phyloP scores from a whole-genome alignment of 2,329 filamentous ascomycete genomes.

The Diaporthe eres region DNA sequence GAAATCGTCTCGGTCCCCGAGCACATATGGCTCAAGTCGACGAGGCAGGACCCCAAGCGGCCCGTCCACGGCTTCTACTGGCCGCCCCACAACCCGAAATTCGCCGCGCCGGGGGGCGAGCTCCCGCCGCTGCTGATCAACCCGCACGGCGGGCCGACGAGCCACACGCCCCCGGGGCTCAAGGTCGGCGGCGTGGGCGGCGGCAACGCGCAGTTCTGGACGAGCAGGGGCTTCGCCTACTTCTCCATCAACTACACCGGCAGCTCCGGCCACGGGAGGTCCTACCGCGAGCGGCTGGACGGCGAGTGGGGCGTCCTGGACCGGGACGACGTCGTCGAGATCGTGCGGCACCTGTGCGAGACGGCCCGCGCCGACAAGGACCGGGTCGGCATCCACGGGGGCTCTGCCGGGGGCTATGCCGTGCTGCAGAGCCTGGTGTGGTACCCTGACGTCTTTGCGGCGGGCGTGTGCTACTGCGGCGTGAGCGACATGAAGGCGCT shows the following conservation, averaged over 20 bases:
- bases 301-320: constrained; percentile 66
- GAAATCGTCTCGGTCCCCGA: constrained; percentile 54
- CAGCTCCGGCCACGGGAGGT: constrained; percentile 64
- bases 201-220: constrained; percentile 63
- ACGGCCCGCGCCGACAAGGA: constrained; percentile 53
- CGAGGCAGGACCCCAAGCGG: constrained; percentile 47
- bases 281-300: constrained; percentile 64
- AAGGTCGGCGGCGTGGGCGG: constrained; percentile 48
- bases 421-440: constrained; percentile 63
- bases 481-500: constrained; percentile 65
- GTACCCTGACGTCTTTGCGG: constrained; percentile 62
- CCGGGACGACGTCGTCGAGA: constrained; percentile 63
- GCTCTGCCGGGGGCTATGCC: constrained; percentile 68
- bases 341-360: constrained; percentile 57
- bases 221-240: constrained; percentile 66
- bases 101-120: constrained; percentile 51
- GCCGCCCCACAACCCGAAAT: constrained; percentile 63
- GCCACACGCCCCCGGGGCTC: constrained; percentile 58
- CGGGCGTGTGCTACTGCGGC: constrained; percentile 64
- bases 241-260: constrained; percentile 67
- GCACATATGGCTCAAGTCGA: constrained; percentile 50
- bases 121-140: constrained; percentile 65
- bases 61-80: constrained; percentile 62
- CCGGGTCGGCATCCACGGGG: constrained; percentile 63
- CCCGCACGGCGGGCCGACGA: constrained; percentile 67